A percentile compares a stretch with the other conserved stretches of the same genome.
These are phyloP conservation scores for Syzygium aromaticum DNA, from an alignment of 345 rosid genomes.

Conservation along the genomic window DNA sequence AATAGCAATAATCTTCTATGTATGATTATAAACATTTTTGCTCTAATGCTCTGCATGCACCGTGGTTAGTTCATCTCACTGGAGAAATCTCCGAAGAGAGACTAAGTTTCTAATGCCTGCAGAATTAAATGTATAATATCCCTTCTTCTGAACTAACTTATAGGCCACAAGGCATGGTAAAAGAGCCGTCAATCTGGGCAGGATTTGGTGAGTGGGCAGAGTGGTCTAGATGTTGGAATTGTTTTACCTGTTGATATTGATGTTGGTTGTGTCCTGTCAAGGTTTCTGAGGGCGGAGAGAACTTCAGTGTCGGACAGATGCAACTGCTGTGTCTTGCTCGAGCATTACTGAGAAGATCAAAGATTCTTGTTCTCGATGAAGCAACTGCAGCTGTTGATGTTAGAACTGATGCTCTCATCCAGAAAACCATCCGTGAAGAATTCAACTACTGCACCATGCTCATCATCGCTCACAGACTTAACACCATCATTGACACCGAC, in stretches of 20 bases:
- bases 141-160: background rate
- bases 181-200: background rate
- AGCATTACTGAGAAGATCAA: constrained; percentile 71
- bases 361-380: constrained; percentile 93
- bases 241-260: background rate
- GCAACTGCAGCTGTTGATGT: constrained; percentile 99
- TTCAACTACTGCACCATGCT: constrained; percentile 86
- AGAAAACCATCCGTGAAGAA: constrained; percentile 85
- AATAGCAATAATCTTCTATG: background rate
- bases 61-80: background rate
- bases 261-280: background rate
- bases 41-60: background rate
- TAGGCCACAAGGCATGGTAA: background rate
- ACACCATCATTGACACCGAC: constrained; percentile 80
- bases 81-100: background rate
- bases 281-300: constrained; percentile 75
- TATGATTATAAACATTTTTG: background rate
- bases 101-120: background rate
- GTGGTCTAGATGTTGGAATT: background rate
- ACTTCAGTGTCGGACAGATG: constrained; percentile 92
- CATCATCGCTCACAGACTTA: constrained; percentile 82
- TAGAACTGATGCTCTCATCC: constrained; percentile 80
- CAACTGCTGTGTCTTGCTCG: constrained; percentile 90
- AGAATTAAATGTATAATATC: background rate
- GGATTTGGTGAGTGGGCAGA: background rate